Conservation (phyloP, 106 monocot species). For the Acorus calamus region DNA sequence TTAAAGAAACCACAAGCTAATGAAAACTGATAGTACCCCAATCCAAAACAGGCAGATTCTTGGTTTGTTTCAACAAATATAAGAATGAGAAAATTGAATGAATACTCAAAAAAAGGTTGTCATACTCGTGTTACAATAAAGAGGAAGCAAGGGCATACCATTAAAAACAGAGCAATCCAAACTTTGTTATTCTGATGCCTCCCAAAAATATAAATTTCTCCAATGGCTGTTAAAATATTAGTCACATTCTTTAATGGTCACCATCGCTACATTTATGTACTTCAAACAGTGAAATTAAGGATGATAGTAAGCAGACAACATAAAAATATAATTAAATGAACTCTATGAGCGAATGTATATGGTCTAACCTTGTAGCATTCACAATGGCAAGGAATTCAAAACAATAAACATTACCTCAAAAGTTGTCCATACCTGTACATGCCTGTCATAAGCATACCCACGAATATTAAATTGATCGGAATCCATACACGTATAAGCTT, state of each 20-base stretch:
- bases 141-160: constrained; percentile 39
- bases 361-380: too few species aligned
- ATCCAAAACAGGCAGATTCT: too few species aligned
- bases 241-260: constrained; percentile 71
- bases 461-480: constrained; percentile 66
- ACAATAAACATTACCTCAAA: neutral
- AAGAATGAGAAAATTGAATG: too few species aligned
- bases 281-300: constrained; percentile 42
- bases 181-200: constrained; percentile 48
- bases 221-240: constrained; percentile 60
- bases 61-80: too few species aligned
- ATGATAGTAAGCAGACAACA: neutral
- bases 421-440: constrained; percentile 46
- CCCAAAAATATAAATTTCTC: constrained; percentile 54
- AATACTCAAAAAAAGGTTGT: too few species aligned
- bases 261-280: constrained; percentile 79
- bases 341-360: too few species aligned
- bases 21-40: too few species aligned
- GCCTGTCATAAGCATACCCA: constrained; percentile 63
- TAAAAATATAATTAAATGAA: too few species aligned
- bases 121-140: too few species aligned
- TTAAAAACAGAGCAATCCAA: constrained; percentile 55
- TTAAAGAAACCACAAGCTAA: too few species aligned
- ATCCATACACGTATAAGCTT: constrained; percentile 56
- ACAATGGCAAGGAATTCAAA: too few species aligned